phyloP scores from a whole-genome alignment of 2,329 filamentous ascomycete genomes.

The Gliomastix tumulicola region DNA sequence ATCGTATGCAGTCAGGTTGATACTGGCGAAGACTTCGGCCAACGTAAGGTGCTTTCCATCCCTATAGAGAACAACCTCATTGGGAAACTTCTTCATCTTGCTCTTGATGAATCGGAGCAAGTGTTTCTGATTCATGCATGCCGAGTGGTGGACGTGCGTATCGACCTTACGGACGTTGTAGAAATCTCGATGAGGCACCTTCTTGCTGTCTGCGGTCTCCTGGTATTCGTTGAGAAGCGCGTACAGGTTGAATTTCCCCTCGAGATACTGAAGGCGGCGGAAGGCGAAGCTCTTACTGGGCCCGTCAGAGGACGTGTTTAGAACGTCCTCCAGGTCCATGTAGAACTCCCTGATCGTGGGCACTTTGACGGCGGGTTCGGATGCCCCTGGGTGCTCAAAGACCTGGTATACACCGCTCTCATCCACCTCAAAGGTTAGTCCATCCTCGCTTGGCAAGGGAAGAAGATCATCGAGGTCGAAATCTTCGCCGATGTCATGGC shows the following conservation, averaged over 20 bases:
- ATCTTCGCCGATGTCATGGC: conserved; percentile 85
- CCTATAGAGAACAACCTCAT: conserved; percentile 87
- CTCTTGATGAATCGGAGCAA: conserved; percentile 97
- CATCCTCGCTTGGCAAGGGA: conserved; percentile 63
- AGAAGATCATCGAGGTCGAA: conserved; percentile 75
- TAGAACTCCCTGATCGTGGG: conserved; percentile 94
- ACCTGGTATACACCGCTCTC: conserved; percentile 87
- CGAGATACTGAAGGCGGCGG: conserved; percentile 85
- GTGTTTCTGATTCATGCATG: conserved; percentile 99
- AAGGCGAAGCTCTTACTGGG: conserved; percentile 97
- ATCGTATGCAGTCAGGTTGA: conserved; percentile 95
- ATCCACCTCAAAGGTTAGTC: conserved; percentile 74
- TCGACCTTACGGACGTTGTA: conserved; percentile 99
- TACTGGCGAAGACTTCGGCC: conserved; percentile 91
- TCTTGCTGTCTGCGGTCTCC: conserved; percentile 96
- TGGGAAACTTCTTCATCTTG: conserved; percentile 98
- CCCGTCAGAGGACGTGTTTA: conserved; percentile 87
- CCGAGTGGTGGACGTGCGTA: conserved; percentile 97
- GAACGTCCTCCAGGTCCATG: conserved; percentile 81
- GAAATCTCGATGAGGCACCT: conserved; percentile 94
- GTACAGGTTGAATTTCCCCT: conserved; percentile 96
- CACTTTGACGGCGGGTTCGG: conserved; percentile 70
- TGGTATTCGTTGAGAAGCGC: conserved; percentile 92
- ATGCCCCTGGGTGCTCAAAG: conserved; percentile 61
- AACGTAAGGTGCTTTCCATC: conserved; percentile 90